Evolutionary conservation across 768 basidiomycete genomes (phyloP).

Genomic region (Cystofilobasidium macerans): DNA sequence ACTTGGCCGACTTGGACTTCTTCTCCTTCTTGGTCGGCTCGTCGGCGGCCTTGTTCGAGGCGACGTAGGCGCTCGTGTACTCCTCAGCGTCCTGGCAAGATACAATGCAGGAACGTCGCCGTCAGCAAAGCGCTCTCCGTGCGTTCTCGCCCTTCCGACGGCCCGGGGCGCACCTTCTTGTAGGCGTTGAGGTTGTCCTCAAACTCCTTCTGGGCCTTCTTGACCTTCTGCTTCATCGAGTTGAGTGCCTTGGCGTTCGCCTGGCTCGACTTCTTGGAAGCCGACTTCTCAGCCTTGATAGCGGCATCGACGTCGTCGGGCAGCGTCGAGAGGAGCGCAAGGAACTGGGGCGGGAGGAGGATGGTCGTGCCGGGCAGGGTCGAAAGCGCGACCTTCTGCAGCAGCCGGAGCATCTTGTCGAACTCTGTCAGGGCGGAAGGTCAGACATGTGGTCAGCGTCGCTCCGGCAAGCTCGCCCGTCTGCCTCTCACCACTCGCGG

Average conservation of each 20-base stretch:
- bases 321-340: slow-evolving; percentile 16
- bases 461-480: slow-evolving; percentile 2
- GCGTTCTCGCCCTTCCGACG: too few relatives aligned
- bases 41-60: slow-evolving; percentile 43
- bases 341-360: slow-evolving; percentile 54
- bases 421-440: slow-evolving; percentile 52
- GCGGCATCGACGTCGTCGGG: slow-evolving; percentile 62
- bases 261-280: slow-evolving; percentile 92
- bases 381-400: slow-evolving; percentile 72
- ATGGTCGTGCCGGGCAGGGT: slow-evolving; percentile 79
- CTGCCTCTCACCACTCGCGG: too few relatives aligned
- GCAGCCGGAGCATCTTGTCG: slow-evolving; percentile 85
- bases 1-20: slow-evolving; percentile 29
- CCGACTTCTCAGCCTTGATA: slow-evolving; percentile 74
- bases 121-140: too few relatives aligned
- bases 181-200: slow-evolving; percentile 69
- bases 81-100: slow-evolving; percentile 65
- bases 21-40: slow-evolving; percentile 38
- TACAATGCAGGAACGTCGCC: background rate
- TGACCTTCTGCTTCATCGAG: slow-evolving; percentile 95
- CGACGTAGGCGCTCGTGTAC: slow-evolving; percentile 62
- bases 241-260: slow-evolving; percentile 87
- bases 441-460: background rate
- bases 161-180: slow-evolving; percentile 53
- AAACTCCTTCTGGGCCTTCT: slow-evolving; percentile 79